Conservation (phyloP, 257 asterid genomes). For the Henckelia pumila region DNA sequence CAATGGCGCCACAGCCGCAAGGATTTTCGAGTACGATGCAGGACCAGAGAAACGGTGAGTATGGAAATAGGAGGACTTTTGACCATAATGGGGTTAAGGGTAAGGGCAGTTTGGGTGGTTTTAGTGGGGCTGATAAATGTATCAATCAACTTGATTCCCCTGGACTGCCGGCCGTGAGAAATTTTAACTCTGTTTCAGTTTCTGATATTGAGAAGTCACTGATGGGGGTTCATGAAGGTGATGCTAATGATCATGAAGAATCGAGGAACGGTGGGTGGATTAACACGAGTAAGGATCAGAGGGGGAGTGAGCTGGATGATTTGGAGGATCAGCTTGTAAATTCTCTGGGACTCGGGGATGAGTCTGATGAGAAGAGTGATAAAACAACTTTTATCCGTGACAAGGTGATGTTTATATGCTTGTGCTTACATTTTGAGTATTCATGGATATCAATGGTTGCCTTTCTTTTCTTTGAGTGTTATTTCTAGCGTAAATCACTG, state of each 20-base stretch:
- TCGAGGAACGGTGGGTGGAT: conserved; percentile 25
- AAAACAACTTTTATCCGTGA: conserved; percentile 56
- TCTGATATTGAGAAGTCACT: conserved; percentile 44
- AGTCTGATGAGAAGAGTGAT: conserved; percentile 43
- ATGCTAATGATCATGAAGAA: conserved; percentile 28
- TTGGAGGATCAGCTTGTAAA: conserved; percentile 47
- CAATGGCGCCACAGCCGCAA: conserved; percentile 42
- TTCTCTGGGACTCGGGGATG: conserved; percentile 55
- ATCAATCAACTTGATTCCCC: conserved; percentile 42
- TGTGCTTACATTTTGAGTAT: conserved; percentile 8
- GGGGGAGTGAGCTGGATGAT: conserved; percentile 39
- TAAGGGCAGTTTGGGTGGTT: conserved; percentile 26
- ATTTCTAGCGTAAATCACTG: not conserved
- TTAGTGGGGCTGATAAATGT: conserved; percentile 24
- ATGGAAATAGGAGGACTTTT: conserved; percentile 26
- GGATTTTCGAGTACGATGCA: conserved; percentile 43
- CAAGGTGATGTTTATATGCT: conserved; percentile 46
- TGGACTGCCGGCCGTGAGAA: conserved; percentile 38
- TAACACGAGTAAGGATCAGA: conserved; percentile 23
- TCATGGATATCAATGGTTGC: not conserved
- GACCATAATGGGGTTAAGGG: conserved; percentile 43
- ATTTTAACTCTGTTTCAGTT: conserved; percentile 35
- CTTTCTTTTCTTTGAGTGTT: not conserved
- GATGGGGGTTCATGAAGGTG: conserved; percentile 29
- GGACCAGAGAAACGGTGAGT: conserved; percentile 31